Evolutionary conservation across 2,329 filamentous ascomycete genomes (phyloP), one percentile per base, ranked within the genome.

Genomic region (Pyrenophora seminiperda): DNA sequence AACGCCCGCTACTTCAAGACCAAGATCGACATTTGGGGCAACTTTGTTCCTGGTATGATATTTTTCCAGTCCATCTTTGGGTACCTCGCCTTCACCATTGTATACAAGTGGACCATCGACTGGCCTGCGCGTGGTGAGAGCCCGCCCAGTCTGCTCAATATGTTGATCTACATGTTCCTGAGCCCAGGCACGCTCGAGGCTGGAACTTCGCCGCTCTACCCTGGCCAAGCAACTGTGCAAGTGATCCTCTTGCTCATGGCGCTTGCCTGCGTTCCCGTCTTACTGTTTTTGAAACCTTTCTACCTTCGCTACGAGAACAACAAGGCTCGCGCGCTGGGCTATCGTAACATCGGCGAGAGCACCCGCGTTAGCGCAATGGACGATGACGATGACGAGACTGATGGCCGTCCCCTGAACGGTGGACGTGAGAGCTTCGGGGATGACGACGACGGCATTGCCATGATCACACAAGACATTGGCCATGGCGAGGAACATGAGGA

Each of bases 101-200:
- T 99, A 63, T 97, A 95, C 82, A 99, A 99, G 77, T 99, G 95
- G 94, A 88, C 83, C 7, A 82, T 96, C 30, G 87, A 99, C 74
- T 99, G 94, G 94, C 77, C 77, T 39, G 84, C 80, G 9, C 81
- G 81, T 33, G 85, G 80, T 32, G 72, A 81, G 61, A 81, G 84
- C 55, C 90, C 95, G 1, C 94, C 95, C 2, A 91, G 91, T 66
- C 81, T 99, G 53, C 79, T 99, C 56, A 99, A 99, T 82, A 97
- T 97, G 93, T 81, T 99, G 68, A 99, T 99, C 68, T 97, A 97
- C 83, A 99, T 99, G 95, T 99, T 99, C 80, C 77, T 99, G 62
- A 85, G 87, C 58, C 94, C 94, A 3, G 91, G 91, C 42, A 89
- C 75, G 0, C 77, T 88, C 19, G 87, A 89, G 40, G 83, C 90